Evolutionary conservation across 2,329 filamentous ascomycete species (phyloP).

Genomic region (Trichoderma hamatum): DNA sequence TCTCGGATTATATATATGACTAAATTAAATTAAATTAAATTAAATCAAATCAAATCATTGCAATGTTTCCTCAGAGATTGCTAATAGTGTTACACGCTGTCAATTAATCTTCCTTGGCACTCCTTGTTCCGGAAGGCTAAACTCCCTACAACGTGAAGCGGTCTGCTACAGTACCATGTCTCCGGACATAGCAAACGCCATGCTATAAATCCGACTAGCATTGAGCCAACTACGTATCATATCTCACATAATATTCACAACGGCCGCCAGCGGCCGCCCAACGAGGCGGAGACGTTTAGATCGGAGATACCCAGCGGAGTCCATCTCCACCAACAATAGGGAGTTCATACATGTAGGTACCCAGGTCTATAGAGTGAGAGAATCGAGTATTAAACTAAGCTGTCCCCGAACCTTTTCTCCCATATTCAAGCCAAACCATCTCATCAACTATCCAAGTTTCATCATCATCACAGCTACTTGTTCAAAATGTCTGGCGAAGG

Average conservation of each 20-base stretch:
- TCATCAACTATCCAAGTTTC: background rate
- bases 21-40: too few species aligned
- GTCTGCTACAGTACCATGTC: background rate
- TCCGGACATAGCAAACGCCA: background rate
- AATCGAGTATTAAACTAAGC: background rate
- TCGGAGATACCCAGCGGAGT: background rate
- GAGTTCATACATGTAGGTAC: background rate
- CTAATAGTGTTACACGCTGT: background rate
- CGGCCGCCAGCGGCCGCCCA: background rate
- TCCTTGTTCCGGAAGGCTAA: background rate
- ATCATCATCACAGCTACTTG: background rate
- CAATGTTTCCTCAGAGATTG: background rate
- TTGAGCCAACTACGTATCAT: background rate
- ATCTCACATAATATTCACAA: background rate
- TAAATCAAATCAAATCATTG: too few species aligned
- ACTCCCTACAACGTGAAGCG: background rate
- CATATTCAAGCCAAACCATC: background rate
- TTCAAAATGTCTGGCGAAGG: slow-evolving; percentile 6
- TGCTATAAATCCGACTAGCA: background rate
- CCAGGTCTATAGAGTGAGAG: background rate
- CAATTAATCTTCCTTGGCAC: background rate
- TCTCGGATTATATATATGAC: background rate
- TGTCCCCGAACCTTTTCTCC: background rate
- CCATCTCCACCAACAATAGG: background rate
- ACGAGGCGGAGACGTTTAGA: background rate